Percentiles rank a stretch among this genome's conserved stretches.
phyloP scores from a whole-genome alignment of 371 early-diverging fungal genomes.

The Apophysomyces trapeziformis region DNA sequence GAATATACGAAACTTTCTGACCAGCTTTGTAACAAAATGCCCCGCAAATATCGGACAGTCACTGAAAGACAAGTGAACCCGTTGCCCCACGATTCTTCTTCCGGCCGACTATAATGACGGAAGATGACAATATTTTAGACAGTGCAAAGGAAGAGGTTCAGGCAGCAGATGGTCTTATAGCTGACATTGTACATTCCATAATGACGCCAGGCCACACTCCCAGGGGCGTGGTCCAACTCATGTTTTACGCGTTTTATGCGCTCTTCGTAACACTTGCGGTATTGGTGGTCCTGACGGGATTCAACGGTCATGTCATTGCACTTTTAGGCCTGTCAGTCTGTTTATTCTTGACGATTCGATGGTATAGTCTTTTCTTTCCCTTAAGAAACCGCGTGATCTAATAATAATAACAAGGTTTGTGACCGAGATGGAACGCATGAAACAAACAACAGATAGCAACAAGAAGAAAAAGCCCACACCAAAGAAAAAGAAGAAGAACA shows the following conservation, averaged over 20 bases:
- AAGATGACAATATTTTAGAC: not conserved
- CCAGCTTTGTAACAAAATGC: too few relatives aligned
- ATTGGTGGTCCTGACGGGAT: conserved; percentile 48
- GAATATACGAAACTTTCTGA: too few relatives aligned
- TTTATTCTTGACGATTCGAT: conserved; percentile 59
- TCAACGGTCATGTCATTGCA: conserved; percentile 60
- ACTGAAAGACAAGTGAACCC: too few relatives aligned
- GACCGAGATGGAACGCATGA: conserved; percentile 24
- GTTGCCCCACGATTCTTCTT: not conserved
- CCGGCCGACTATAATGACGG: not conserved
- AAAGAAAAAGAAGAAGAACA: not conserved
- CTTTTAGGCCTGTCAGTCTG: conserved; percentile 52
- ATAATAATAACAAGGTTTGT: conserved; percentile 24
- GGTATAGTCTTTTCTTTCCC: conserved; percentile 36
- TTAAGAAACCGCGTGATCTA: too few relatives aligned
- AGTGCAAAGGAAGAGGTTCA: conserved; percentile 6
- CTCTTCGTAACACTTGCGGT: conserved; percentile 53
- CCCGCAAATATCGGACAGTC: too few relatives aligned
- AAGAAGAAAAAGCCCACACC: not conserved
- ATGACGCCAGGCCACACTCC: conserved; percentile 68
- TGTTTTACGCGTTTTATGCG: conserved; percentile 63
- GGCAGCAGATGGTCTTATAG: conserved; percentile 25
- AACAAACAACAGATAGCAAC: not conserved
- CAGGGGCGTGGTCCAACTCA: conserved; percentile 51
- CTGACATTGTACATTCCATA: conserved; percentile 52